A percentile compares a stretch with the other conserved stretches of the same genome.
These are phyloP conservation scores for Fusarium sororula DNA, from an alignment of 2,329 filamentous ascomycete genomes.

Conservation along the genomic window DNA sequence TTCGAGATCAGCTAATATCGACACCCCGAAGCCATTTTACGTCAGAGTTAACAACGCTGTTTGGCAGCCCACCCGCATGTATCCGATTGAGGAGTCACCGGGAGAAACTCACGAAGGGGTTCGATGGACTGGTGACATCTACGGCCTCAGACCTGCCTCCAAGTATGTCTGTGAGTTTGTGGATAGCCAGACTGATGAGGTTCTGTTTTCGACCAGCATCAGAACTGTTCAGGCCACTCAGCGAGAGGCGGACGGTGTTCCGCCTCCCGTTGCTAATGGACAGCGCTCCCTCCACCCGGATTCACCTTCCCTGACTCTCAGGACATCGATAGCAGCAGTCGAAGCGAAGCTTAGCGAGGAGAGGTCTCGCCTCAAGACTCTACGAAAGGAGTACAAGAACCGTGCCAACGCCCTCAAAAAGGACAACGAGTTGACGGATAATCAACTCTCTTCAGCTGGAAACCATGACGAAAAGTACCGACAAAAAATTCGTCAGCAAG, in stretches of 20 bases:
- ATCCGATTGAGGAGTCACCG: constrained; percentile 53
- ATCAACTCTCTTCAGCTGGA: constrained; percentile 73
- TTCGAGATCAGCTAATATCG: constrained; percentile 61
- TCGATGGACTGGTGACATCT: constrained; percentile 77
- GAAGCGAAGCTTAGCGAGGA: constrained; percentile 77
- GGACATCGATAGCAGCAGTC: constrained; percentile 77
- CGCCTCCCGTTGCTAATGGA: constrained; percentile 49
- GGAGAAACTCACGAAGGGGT: constrained; percentile 53
- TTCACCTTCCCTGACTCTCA: constrained; percentile 79
- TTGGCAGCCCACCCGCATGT: constrained; percentile 82
- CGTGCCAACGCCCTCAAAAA: constrained; percentile 73
- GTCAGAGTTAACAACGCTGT: constrained; percentile 81
- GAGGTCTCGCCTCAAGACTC: constrained; percentile 72
- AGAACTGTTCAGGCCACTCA: constrained; percentile 65
- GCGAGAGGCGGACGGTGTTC: constrained; percentile 45
- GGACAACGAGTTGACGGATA: constrained; percentile 76
- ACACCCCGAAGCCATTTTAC: constrained; percentile 79
- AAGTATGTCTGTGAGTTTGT: constrained; percentile 85
- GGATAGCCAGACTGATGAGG: constrained; percentile 69
- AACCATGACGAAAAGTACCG: constrained; percentile 79
- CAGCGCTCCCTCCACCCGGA: constrained; percentile 75
- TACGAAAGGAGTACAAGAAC: constrained; percentile 78
- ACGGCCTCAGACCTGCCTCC: constrained; percentile 73
- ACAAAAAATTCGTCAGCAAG: constrained; percentile 79
- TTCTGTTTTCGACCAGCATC: constrained; percentile 77